These are phyloP conservation scores for Teratosphaeriaceae sp. DNA, from an alignment of 2,329 filamentous ascomycete genomes.

Conservation along the genomic window DNA sequence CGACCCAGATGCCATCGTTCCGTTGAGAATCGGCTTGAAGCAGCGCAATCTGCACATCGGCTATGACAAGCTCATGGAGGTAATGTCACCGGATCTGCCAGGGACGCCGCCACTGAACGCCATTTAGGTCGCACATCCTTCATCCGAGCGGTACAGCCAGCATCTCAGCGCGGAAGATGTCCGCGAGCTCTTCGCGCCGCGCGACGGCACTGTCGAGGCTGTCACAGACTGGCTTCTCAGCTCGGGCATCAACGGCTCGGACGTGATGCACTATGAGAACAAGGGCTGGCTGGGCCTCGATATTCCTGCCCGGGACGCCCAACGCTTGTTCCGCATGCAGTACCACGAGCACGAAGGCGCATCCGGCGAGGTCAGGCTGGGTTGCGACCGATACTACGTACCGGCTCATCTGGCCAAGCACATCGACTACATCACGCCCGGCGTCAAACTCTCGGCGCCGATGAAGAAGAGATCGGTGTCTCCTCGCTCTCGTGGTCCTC, in stretches of 20 bases:
- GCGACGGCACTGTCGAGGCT: conserved; percentile 24
- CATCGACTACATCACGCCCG: too few species aligned
- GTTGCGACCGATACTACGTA: conserved; percentile 34
- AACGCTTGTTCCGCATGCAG: conserved; percentile 33
- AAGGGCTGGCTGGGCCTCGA: conserved; percentile 36
- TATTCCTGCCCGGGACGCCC: conserved; percentile 29
- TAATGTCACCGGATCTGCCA: too few species aligned
- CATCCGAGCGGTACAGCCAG: conserved; percentile 27
- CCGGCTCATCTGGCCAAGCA: conserved; percentile 38
- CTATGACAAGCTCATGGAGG: conserved; percentile 27
- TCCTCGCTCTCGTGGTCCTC: neutral
- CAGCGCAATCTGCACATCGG: conserved; percentile 18
- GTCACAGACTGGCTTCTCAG: conserved; percentile 33
- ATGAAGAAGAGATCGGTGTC: conserved; percentile 14
- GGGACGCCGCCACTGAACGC: too few species aligned
- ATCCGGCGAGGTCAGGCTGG: conserved; percentile 29
- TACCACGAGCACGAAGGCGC: conserved; percentile 34
- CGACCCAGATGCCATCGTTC: conserved; percentile 26
- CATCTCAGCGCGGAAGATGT: conserved; percentile 31
- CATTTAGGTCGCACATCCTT: conserved; percentile 27
- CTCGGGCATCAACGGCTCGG: conserved; percentile 21
- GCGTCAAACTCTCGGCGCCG: conserved; percentile 39
- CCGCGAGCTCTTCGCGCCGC: conserved; percentile 34
- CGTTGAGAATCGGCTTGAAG: conserved; percentile 17
- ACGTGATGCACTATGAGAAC: conserved; percentile 26